These are phyloP conservation scores for Salvia splendens DNA, from an alignment of 257 asterid species.

Conservation along the genomic window DNA sequence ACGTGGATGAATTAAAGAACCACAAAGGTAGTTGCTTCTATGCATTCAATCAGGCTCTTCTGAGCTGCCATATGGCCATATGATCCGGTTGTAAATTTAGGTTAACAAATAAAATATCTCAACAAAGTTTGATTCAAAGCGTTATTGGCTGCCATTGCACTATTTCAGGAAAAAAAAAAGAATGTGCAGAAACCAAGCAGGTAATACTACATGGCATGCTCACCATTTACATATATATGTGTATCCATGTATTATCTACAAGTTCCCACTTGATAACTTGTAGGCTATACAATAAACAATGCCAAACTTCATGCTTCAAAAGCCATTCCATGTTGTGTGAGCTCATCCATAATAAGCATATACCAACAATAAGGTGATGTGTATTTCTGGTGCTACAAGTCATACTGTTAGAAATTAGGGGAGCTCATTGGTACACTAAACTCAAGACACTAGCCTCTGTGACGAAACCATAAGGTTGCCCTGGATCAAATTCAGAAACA, in stretches of 20 bases:
- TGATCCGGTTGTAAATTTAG: neutral
- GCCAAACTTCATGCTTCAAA: slow-evolving; percentile 4
- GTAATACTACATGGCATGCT: slow-evolving; percentile 2
- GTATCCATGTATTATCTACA: neutral
- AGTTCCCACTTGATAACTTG: slow-evolving; percentile 17
- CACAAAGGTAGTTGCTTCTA: neutral
- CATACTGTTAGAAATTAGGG: neutral
- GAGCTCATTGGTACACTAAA: neutral
- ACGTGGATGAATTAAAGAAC: slow-evolving; percentile 16
- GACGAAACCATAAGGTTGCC: slow-evolving; percentile 1
- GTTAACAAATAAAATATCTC: slow-evolving; percentile 3
- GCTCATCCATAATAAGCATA: slow-evolving; percentile 1
- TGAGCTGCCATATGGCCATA: slow-evolving; percentile 3
- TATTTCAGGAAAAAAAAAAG: neutral
- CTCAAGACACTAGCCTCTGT: neutral
- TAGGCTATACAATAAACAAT: neutral
- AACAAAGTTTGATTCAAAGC: slow-evolving; percentile 3
- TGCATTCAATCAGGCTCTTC: slow-evolving; percentile 7
- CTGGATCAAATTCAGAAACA: slow-evolving; percentile 12
- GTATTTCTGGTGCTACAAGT: neutral
- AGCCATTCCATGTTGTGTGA: slow-evolving; percentile 1
- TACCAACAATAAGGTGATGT: neutral
- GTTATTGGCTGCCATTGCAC: neutral
- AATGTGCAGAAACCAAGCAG: neutral
- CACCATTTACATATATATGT: neutral